These are phyloP conservation scores for Casaregolazyma suthepensis DNA, from an alignment of 1,139 yeast species.

Conservation along the genomic window DNA sequence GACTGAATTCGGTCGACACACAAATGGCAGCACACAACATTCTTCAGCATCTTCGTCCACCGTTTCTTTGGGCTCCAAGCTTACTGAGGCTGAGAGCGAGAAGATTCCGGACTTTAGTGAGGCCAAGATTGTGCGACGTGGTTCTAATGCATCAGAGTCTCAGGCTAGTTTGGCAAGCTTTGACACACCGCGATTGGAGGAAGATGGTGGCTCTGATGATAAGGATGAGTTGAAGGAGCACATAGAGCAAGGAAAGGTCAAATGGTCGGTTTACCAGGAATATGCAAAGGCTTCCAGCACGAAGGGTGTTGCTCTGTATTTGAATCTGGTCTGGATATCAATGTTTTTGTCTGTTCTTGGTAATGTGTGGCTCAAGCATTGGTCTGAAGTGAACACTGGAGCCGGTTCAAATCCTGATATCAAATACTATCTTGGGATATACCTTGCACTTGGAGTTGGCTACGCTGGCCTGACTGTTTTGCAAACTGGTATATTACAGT, in stretches of 20 bases:
- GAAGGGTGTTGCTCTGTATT: constrained; percentile 53
- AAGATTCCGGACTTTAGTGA: neutral
- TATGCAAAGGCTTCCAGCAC: constrained; percentile 88
- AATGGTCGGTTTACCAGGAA: constrained; percentile 76
- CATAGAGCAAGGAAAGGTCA: constrained; percentile 89
- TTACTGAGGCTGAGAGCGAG: constrained; percentile 1
- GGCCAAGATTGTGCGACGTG: constrained; percentile 23
- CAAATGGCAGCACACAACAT: neutral
- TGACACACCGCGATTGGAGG: constrained; percentile 32
- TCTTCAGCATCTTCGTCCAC: constrained; percentile 12
- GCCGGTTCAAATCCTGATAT: constrained; percentile 68
- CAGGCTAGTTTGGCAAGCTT: constrained; percentile 66
- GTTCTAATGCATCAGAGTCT: constrained; percentile 45
- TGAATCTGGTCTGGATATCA: constrained; percentile 42
- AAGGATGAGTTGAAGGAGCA: constrained; percentile 48
- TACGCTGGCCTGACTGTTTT: constrained; percentile 55
- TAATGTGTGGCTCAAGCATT: constrained; percentile 90
- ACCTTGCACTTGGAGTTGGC: constrained; percentile 66
- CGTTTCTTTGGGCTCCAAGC: constrained; percentile 6
- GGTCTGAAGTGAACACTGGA: constrained; percentile 85
- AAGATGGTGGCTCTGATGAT: constrained; percentile 25
- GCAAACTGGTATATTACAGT: constrained; percentile 72
- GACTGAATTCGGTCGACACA: constrained; percentile 64
- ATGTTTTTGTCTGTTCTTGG: constrained; percentile 59
- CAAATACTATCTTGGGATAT: constrained; percentile 63